A percentile compares a stretch with the other conserved stretches of the same genome.
Conservation (phyloP, 257 asterid species). For the Jacaranda mimosifolia region DNA sequence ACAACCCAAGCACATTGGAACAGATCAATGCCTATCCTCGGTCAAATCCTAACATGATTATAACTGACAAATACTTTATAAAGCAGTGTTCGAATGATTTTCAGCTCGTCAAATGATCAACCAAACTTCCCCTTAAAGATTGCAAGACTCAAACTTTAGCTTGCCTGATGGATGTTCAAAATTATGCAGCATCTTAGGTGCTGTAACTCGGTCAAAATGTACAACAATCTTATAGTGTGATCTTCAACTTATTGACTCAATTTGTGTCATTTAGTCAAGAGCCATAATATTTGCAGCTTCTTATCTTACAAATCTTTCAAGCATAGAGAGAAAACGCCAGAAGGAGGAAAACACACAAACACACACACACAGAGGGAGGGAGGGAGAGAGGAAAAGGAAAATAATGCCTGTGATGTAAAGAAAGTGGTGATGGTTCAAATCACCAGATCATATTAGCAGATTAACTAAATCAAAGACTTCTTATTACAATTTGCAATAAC, state of each 20-base stretch:
- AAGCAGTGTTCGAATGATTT: background rate
- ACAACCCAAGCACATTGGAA: too few relatives aligned
- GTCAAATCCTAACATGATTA: too few relatives aligned
- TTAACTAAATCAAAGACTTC: background rate
- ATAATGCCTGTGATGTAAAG: background rate
- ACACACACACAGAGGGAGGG: too few relatives aligned
- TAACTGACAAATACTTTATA: too few relatives aligned
- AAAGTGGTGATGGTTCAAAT: background rate
- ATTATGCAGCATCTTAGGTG: too few relatives aligned
- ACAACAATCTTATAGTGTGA: background rate
- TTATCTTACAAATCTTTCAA: background rate
- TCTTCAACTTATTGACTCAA: slow-evolving; percentile 3
- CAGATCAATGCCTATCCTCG: too few relatives aligned
- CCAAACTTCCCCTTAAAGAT: background rate
- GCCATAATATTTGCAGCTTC: background rate
- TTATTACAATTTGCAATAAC: too few relatives aligned
- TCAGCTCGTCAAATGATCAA: background rate
- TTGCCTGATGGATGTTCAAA: too few relatives aligned
- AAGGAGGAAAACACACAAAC: too few relatives aligned
- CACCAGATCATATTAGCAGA: background rate
- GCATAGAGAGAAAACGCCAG: background rate
- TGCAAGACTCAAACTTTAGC: too few relatives aligned
- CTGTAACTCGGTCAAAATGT: background rate
- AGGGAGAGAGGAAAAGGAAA: background rate
- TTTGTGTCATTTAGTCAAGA: background rate